Evolutionary conservation across 495 filamentous ascomycete genomes (phyloP), one percentile per base, ranked within the genome.

Genomic region (Oidiodendron maius): DNA sequence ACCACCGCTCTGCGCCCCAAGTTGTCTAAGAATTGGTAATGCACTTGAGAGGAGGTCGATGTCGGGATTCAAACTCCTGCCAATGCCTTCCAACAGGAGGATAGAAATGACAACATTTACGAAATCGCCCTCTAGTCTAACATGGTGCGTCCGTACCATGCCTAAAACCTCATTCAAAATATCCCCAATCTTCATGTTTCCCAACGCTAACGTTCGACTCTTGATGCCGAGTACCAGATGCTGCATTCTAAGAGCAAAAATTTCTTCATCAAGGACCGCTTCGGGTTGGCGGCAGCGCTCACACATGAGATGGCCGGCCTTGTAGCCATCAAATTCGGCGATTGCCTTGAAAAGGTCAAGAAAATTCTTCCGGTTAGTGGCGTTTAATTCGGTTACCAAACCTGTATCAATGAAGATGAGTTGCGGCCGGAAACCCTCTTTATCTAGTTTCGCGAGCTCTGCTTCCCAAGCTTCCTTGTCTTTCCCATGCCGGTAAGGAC

Each of bases 41-140:
- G 91, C 87, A 62, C 89, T 91, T 57, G 67, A 72, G 17, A 99
- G 82, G 3, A 99, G 70, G 66, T 99, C 94, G 20, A 96, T 65
- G 28, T 89, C 70, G 0, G 93, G 93, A 62, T 99, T 81, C 25
- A 99, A 71, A 51, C 69, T 85, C 36, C 94, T 75, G 1, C 94
- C 94, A 51, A 99, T 97, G 0, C 94, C 94, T 61, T 99, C 94
- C 1, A 99, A 72, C 1, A 99, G 72, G 30, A 99, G 71, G 40
- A 96, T 96, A 25, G 86, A 91, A 45, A 99, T 86, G 15, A 99
- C 91, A 2, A 99, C 93, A 59, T 99, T 99, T 46, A 97, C 91
- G 64, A 96, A 99, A 61, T 99, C 94, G 2, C 94, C 94, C 60
- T 97, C 94, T 25, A 99, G 77, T 8, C 94, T 77, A 2, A 99